Evolutionary conservation across 2,329 filamentous ascomycete genomes (phyloP).

Genomic region (Elsinoe arachidis): DNA sequence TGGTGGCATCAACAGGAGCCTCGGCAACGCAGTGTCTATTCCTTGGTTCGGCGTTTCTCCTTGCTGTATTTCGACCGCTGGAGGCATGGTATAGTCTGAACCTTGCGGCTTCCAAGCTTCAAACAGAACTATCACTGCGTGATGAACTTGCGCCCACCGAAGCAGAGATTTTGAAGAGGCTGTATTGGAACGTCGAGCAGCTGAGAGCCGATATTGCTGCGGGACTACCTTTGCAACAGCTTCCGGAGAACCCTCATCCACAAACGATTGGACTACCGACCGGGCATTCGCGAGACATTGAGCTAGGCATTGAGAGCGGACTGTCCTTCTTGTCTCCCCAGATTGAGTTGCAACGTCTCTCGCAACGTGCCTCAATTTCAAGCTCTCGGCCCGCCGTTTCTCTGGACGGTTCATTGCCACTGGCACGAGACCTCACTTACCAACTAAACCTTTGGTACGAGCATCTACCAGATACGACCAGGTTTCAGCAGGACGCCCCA

Average conservation of each 20-base stretch:
- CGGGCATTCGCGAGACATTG: slow-evolving; percentile 66
- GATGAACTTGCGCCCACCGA: slow-evolving; percentile 61
- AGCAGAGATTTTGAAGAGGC: slow-evolving; percentile 63
- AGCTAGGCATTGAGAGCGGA: slow-evolving; percentile 71
- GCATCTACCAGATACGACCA: slow-evolving; percentile 62
- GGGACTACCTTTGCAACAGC: slow-evolving; percentile 36
- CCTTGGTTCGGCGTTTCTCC: slow-evolving; percentile 70
- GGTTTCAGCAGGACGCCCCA: slow-evolving; percentile 65
- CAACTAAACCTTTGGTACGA: slow-evolving; percentile 82
- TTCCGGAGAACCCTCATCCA: background rate
- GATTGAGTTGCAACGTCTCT: slow-evolving; percentile 65
- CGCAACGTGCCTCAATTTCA: slow-evolving; percentile 32
- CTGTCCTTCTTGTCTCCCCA: slow-evolving; percentile 82
- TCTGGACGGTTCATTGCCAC: slow-evolving; percentile 58
- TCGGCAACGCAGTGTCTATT: slow-evolving; percentile 73
- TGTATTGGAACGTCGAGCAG: slow-evolving; percentile 77
- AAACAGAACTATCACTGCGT: slow-evolving; percentile 66
- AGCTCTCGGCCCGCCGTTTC: background rate
- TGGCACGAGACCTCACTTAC: slow-evolving; percentile 72
- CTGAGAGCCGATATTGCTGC: slow-evolving; percentile 72
- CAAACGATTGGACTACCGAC: background rate
- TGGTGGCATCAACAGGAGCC: slow-evolving; percentile 73
- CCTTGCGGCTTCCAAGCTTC: slow-evolving; percentile 72
- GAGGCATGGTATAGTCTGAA: slow-evolving; percentile 77
- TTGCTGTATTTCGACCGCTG: slow-evolving; percentile 71